phyloP scores from a whole-genome alignment of 2,329 filamentous ascomycete genomes.

The Emergomyces pasteurianus region DNA sequence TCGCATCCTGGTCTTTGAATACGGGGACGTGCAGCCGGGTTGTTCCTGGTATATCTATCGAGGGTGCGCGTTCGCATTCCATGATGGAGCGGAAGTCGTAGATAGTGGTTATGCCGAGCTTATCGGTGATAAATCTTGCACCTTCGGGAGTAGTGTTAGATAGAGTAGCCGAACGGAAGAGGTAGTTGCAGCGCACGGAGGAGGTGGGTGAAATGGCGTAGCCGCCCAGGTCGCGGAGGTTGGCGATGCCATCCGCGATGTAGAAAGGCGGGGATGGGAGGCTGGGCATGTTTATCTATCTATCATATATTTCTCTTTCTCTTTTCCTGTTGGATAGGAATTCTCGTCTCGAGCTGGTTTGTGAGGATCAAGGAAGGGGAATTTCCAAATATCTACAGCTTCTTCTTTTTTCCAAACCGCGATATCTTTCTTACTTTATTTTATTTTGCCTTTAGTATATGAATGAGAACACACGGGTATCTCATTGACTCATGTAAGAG shows the following conservation, averaged over 20 bases:
- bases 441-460: neutral
- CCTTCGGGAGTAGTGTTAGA: conserved; percentile 45
- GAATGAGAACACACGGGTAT: neutral
- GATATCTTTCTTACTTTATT: neutral
- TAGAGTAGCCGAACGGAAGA: conserved; percentile 61
- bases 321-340: neutral
- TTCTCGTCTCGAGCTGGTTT: neutral
- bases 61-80: conserved; percentile 28
- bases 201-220: conserved; percentile 34
- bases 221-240: conserved; percentile 58
- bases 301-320: neutral
- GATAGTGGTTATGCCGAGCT: conserved; percentile 49
- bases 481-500: neutral
- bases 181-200: conserved; percentile 40
- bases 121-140: conserved; percentile 36
- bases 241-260: conserved; percentile 45
- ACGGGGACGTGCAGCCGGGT: conserved; percentile 51
- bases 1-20: conserved; percentile 52
- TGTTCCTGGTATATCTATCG: conserved; percentile 40
- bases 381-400: neutral
- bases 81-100: conserved; percentile 56
- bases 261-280: conserved; percentile 12
- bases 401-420: neutral
- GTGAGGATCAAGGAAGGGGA: neutral
- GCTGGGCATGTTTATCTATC: neutral